phyloP scores from a whole-genome alignment of 306 rosid species.

The Vigna mungo region DNA sequence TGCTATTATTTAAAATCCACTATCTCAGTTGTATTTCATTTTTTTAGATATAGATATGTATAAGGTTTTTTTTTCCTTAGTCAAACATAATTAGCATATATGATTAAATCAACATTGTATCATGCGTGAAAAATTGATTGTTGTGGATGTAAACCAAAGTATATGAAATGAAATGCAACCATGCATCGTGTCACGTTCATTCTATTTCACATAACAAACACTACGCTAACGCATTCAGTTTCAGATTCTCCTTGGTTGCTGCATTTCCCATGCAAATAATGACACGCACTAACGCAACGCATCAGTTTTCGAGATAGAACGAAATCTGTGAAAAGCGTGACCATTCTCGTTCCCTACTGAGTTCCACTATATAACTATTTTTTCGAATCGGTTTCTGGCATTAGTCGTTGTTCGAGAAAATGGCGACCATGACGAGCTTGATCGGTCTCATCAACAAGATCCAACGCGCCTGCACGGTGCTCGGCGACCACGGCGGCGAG shows the following conservation, averaged over 20 bases:
- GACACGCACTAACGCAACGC: background rate
- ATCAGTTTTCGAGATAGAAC: background rate
- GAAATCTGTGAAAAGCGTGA: background rate
- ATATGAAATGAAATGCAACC: background rate
- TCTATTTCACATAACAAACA: background rate
- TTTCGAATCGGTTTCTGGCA: background rate
- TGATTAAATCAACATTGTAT: no score
- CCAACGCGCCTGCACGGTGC: slow-evolving; percentile 85
- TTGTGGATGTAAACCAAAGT: no score
- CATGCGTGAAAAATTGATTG: no score
- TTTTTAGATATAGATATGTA: no score
- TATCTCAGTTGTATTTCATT: no score
- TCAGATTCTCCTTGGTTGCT: background rate
- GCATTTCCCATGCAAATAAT: background rate
- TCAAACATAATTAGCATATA: no score
- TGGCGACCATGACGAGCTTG: slow-evolving; percentile 94
- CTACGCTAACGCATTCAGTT: background rate
- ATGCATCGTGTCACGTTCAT: background rate
- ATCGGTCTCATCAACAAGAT: slow-evolving; percentile 82
- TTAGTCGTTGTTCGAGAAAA: slow-evolving; percentile 29
- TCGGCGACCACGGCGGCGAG: slow-evolving; percentile 87
- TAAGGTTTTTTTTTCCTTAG: no score
- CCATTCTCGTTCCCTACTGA: background rate
- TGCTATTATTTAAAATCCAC: no score
- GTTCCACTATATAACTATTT: background rate